Evolutionary conservation across 2,329 filamentous ascomycete species (phyloP).

Genomic region (Penicillium sp.): DNA sequence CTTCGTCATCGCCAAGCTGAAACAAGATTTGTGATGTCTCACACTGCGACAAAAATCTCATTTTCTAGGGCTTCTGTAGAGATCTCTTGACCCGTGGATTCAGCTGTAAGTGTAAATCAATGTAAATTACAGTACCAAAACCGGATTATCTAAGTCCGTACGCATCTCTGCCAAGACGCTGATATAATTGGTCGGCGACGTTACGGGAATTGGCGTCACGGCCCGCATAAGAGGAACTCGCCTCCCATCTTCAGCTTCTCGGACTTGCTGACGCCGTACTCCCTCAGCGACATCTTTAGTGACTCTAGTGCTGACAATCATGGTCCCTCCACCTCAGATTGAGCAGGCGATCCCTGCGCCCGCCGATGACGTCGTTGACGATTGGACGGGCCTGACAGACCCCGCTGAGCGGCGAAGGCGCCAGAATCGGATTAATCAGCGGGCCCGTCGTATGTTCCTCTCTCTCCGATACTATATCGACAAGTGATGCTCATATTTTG

Average conservation of each 20-base stretch:
- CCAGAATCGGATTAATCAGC: slow-evolving; percentile 33
- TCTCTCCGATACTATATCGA: not conserved
- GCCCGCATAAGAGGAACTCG: slow-evolving; percentile 9
- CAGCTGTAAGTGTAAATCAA: not conserved
- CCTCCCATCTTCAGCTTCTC: not conserved
- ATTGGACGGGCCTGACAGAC: slow-evolving; percentile 29
- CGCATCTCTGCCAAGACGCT: not conserved
- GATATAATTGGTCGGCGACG: slow-evolving; percentile 4
- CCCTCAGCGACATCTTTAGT: slow-evolving; percentile 1
- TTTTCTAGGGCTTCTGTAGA: not conserved
- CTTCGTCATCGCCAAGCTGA: too few species aligned
- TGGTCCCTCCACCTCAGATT: slow-evolving; percentile 3
- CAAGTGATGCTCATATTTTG: not conserved
- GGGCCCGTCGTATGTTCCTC: slow-evolving; percentile 24
- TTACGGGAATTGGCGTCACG: not conserved
- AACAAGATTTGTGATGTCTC: too few species aligned
- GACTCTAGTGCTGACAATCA: slow-evolving; percentile 3
- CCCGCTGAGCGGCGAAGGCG: slow-evolving; percentile 26
- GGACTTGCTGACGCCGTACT: not conserved
- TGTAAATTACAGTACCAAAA: not conserved
- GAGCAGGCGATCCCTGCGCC: not conserved
- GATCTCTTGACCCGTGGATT: not conserved
- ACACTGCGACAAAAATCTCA: not conserved
- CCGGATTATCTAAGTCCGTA: slow-evolving; percentile 3
- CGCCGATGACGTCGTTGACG: slow-evolving; percentile 12